Conservation (phyloP, 2,329 filamentous ascomycete species). For the Cladorrhinum sp. region DNA sequence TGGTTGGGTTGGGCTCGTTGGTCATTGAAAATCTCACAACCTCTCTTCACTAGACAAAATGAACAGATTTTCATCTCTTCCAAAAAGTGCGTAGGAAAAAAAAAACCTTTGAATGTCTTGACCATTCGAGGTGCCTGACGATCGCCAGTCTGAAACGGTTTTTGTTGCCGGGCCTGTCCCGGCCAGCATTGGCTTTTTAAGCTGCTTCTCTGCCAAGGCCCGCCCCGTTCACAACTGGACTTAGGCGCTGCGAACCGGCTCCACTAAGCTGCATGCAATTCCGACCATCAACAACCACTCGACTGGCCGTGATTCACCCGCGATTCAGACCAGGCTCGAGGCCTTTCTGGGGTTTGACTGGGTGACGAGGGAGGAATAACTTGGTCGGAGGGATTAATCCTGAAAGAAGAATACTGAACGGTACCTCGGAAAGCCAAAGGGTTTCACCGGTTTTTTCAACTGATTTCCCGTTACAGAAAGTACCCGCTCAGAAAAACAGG, state of each 20-base stretch:
- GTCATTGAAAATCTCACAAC: not conserved
- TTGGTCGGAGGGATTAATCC: not conserved
- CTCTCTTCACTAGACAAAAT: not conserved
- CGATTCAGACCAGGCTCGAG: conserved; percentile 12
- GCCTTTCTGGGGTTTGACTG: not conserved
- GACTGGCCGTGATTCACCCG: conserved; percentile 9
- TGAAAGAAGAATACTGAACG: not conserved
- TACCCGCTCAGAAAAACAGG: not conserved
- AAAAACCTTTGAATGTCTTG: not conserved
- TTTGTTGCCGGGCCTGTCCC: conserved; percentile 23
- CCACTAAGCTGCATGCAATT: not conserved
- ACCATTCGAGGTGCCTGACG: conserved; percentile 19
- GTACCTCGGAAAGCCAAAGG: not conserved
- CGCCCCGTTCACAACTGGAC: conserved; percentile 14
- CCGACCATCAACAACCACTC: conserved; percentile 15
- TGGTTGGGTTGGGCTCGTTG: not conserved
- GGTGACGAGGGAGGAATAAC: not conserved
- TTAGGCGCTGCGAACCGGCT: conserved; percentile 15
- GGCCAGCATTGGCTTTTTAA: conserved; percentile 14
- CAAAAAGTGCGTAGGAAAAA: not conserved
- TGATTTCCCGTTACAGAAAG: not conserved
- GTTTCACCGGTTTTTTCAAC: not conserved
- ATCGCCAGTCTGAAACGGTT: conserved; percentile 31
- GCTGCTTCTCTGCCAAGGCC: conserved; percentile 10
- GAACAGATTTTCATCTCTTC: not conserved